A percentile compares a stretch with the other conserved stretches of the same genome.
phyloP scores from a whole-genome alignment of 257 asterid genomes.

The Buddleja alternifolia region DNA sequence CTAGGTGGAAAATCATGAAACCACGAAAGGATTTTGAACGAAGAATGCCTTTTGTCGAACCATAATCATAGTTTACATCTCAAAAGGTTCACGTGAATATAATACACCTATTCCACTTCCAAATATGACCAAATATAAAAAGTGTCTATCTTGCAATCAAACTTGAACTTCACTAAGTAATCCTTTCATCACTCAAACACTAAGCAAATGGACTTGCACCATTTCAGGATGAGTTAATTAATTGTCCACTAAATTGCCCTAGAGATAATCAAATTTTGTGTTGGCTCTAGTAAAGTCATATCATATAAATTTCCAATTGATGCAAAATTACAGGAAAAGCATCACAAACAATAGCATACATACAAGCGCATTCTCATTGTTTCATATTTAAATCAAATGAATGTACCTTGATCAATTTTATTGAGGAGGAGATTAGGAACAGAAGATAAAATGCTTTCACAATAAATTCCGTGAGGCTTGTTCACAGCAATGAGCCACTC shows the following conservation, averaged over 20 bases:
- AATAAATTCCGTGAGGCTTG: constrained; percentile 85
- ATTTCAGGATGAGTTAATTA: neutral
- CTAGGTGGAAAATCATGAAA: constrained; percentile 11
- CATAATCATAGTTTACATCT: neutral
- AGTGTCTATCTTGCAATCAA: neutral
- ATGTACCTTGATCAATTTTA: constrained; percentile 46
- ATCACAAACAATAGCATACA: no score
- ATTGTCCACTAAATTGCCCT: neutral
- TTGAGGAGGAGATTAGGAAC: constrained; percentile 51
- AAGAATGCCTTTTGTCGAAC: constrained; percentile 11
- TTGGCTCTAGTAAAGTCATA: neutral
- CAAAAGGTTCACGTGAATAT: neutral
- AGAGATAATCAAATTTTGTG: constrained; percentile 1
- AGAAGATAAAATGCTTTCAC: constrained; percentile 70
- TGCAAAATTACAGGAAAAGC: neutral
- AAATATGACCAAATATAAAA: no score
- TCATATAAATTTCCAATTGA: neutral
- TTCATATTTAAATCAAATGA: neutral
- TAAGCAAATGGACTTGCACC: neutral
- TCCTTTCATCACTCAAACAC: constrained; percentile 11
- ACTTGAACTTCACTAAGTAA: constrained; percentile 14
- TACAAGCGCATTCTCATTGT: neutral
- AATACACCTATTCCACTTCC: no score
- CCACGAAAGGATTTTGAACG: neutral
- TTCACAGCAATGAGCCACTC: constrained; percentile 88